Percentiles rank a stretch among this genome's conserved stretches.
These are phyloP conservation scores for Moniliella sp. DNA, from an alignment of 1,284 basidiomycete species.

Conservation along the genomic window DNA sequence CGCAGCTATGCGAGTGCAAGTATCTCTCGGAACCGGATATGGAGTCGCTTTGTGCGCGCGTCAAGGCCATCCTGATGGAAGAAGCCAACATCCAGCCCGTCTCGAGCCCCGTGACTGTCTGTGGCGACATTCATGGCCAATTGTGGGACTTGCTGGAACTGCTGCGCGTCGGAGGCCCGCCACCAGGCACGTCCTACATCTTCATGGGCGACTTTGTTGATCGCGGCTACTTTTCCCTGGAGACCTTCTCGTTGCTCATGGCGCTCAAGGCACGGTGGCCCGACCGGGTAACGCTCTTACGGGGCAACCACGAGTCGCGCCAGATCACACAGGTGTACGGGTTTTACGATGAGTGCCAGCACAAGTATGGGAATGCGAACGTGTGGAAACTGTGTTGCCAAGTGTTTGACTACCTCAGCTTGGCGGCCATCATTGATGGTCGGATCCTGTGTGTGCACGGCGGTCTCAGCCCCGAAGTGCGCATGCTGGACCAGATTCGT, in stretches of 20 bases:
- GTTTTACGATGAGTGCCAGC: constrained; percentile 92
- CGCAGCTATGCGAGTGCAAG: constrained; percentile 57
- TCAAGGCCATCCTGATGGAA: constrained; percentile 68
- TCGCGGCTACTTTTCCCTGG: constrained; percentile 82
- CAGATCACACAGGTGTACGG: constrained; percentile 96
- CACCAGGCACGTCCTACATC: constrained; percentile 77
- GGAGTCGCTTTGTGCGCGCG: constrained; percentile 65
- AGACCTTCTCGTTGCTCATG: constrained; percentile 71
- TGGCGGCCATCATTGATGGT: constrained; percentile 83
- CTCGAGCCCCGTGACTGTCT: constrained; percentile 68
- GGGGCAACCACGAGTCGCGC: constrained; percentile 88
- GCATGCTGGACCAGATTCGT: constrained; percentile 73
- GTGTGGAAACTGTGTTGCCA: constrained; percentile 90
- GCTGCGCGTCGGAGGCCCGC: constrained; percentile 63
- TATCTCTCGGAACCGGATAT: constrained; percentile 76
- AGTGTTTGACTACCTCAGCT: constrained; percentile 79
- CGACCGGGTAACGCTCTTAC: constrained; percentile 65
- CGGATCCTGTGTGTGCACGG: constrained; percentile 76
- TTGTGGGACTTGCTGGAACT: constrained; percentile 87
- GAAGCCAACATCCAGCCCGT: constrained; percentile 89
- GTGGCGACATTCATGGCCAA: constrained; percentile 82
- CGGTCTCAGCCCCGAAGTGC: constrained; percentile 71
- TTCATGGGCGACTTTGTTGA: constrained; percentile 99
- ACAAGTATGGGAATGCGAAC: constrained; percentile 76
- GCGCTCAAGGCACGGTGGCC: constrained; percentile 87